Evolutionary conservation across 192 early-diverging fungal species (phyloP).

Genomic region (Obelidium mucronatum): DNA sequence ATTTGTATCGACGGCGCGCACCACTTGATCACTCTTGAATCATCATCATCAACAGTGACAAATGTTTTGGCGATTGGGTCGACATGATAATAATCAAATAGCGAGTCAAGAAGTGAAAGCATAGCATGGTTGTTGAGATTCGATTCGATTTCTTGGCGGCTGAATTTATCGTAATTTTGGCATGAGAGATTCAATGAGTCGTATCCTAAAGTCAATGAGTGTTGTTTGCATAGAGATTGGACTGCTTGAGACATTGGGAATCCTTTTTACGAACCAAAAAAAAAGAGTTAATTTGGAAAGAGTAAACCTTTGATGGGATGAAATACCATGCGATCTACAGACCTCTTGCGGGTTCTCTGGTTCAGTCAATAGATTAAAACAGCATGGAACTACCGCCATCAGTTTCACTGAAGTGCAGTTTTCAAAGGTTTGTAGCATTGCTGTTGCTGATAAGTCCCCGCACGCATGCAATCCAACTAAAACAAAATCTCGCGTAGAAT

Average conservation of each 20-base stretch:
- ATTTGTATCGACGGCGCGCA: too few species aligned
- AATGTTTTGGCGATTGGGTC: too few species aligned
- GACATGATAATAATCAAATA: conserved; percentile 20
- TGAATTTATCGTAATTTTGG: conserved; percentile 34
- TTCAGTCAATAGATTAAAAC: conserved; percentile 39
- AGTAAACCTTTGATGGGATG: too few species aligned
- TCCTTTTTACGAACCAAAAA: background rate
- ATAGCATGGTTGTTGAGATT: conserved; percentile 25
- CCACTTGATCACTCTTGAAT: too few species aligned
- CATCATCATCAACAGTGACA: too few species aligned
- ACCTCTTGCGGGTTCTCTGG: background rate
- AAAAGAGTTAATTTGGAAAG: background rate
- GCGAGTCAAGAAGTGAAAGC: conserved; percentile 29
- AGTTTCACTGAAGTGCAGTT: background rate
- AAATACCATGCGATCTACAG: background rate
- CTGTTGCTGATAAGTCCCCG: conserved; percentile 28
- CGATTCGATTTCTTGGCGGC: background rate
- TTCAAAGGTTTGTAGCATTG: conserved; percentile 28
- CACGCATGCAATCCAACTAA: conserved; percentile 41
- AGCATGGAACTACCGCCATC: conserved; percentile 37
- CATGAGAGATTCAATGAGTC: conserved; percentile 30
- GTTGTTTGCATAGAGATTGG: background rate
- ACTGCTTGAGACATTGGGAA: conserved; percentile 30
- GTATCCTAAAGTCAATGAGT: conserved; percentile 21
- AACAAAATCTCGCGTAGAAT: background rate